Base-by-base conservation (phyloP, 441 rosid species). In the Omphalea diandra region DNA sequence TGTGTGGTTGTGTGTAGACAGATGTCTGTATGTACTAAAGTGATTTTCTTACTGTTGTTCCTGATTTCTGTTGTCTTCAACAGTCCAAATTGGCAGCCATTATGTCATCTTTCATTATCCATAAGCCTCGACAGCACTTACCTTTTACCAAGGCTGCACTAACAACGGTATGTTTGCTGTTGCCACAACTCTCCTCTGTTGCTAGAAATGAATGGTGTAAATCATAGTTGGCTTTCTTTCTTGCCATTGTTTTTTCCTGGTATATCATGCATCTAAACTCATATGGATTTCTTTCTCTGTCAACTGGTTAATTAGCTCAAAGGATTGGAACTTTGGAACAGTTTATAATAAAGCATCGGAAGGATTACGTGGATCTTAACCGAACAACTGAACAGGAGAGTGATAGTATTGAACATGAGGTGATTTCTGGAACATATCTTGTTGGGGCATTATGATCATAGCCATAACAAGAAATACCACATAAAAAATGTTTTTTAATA, bases 371-470 rank as follows among this genome's bases (percentile, higher is more conserved):
- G 61, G 99, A 93, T 80, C 67, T 81, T 67, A 95, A 88, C 59
- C 92, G 95, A 33, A 90, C 93, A 66, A 95, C 94, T 0, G 96
- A 89, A 77, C 93, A 86, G 65, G 98, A 95, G 82, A 89, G 92
- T 70, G 99, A 95, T 79, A 88, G 92, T 82, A 93, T 95, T 68
- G 99, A 95, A 77, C 96, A 88, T 53, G 99, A 95, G 78, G 98
- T 95, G 80, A 80, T 89, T 70, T 27, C 14, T 74, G 62, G 50
- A 55, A 53, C 40, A 33, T 8, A 36, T 71, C 54, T 65, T 71
- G 36, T 65, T 20, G n/a, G 29, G 44, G 49, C 50, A 26, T 56
- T 15, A 7, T 50, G 22, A 55, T 35, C 44, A 12, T 40, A 8
- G 54, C n/a, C n/a, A 29, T 17, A 27, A 20, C 5, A 35, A 38